phyloP scores from a whole-genome alignment of 371 early-diverging fungal species.

The Smittium mucronatum region DNA sequence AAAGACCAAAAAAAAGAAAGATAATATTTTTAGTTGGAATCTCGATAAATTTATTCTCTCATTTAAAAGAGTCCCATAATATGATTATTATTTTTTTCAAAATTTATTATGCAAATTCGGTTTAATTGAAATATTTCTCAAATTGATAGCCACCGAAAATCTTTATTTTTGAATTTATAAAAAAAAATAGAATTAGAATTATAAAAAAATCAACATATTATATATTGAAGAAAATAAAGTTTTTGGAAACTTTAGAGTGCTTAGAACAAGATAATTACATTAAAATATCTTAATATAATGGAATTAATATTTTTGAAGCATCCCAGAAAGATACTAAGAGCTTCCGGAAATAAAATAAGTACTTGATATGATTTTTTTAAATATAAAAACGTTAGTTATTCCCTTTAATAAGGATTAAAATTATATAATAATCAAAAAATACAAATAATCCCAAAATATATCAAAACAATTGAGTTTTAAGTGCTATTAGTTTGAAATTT shows the following conservation, averaged over 20 bases:
- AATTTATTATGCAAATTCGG: not conserved
- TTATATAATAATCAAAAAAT: not conserved
- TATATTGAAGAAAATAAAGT: not conserved
- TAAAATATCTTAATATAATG: not conserved
- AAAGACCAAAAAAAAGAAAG: not conserved
- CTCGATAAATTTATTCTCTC: not conserved
- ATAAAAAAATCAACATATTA: not conserved
- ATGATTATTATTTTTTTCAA: not conserved
- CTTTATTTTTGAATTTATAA: not conserved
- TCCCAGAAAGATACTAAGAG: not conserved
- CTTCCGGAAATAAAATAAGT: not conserved
- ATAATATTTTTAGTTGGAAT: not conserved
- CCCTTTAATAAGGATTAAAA: not conserved
- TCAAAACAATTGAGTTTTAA: not conserved
- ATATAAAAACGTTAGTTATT: not conserved
- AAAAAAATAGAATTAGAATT: not conserved
- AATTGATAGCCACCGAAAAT: not conserved
- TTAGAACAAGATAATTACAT: not conserved
- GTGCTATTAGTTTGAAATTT: not conserved
- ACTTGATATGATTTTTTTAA: not conserved
- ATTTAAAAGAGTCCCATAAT: not conserved
- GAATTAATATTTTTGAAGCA: not conserved
- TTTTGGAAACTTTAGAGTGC: not conserved
- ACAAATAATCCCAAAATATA: not conserved
- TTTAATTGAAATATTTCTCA: not conserved